Conservation (phyloP, 768 basidiomycete species). For the Podaxis sp. region DNA sequence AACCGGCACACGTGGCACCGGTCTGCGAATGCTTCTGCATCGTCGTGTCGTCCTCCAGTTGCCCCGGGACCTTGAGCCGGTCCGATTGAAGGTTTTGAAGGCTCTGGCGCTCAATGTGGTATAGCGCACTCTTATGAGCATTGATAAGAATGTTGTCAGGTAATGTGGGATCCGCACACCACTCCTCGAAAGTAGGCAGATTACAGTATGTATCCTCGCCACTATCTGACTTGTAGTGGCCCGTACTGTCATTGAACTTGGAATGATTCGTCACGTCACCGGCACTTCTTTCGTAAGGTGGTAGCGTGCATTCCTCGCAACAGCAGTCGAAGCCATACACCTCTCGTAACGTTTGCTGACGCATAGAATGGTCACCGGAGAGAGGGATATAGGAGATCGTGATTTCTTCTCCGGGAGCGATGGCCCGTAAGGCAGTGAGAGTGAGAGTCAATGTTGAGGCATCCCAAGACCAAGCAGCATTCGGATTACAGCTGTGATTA, state of each 20-base stretch:
- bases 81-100: conserved; percentile 26
- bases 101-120: conserved; percentile 34
- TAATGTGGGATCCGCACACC: conserved; percentile 36
- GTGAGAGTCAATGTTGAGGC: conserved; percentile 30
- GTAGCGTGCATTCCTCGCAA: conserved; percentile 30
- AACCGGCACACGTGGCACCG: background rate
- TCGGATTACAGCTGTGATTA: conserved; percentile 46
- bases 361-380: conserved; percentile 26
- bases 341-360: conserved; percentile 28
- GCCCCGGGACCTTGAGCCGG: background rate
- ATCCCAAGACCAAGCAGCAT: conserved; percentile 40
- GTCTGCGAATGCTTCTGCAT: background rate
- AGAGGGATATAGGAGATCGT: conserved; percentile 40
- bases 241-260: background rate
- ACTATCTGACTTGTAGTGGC: conserved; percentile 17
- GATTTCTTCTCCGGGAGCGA: conserved; percentile 38
- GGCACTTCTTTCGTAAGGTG: background rate
- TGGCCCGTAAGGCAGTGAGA: conserved; percentile 36
- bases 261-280: conserved; percentile 1
- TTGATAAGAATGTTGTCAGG: conserved; percentile 35
- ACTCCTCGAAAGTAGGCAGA: conserved; percentile 34
- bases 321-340: conserved; percentile 38
- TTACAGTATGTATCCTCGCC: conserved; percentile 26
- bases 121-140: conserved; percentile 35
- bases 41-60: background rate